Percentiles rank a stretch among this genome's conserved stretches.
These are phyloP conservation scores for Hypoxylon sp. DNA, from an alignment of 2,329 filamentous ascomycete species.

Conservation along the genomic window DNA sequence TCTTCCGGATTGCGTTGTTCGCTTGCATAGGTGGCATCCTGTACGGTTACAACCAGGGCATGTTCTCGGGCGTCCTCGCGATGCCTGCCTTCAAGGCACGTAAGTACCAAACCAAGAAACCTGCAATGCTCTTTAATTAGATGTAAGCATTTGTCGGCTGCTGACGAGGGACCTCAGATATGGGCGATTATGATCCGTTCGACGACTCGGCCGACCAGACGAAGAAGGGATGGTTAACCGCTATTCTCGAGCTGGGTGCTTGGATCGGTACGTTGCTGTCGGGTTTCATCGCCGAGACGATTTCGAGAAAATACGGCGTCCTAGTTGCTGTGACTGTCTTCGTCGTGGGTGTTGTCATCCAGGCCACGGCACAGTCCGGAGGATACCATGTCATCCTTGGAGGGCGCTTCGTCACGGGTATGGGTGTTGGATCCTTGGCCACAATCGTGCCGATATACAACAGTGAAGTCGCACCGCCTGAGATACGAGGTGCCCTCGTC, in stretches of 20 bases:
- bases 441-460: conserved; percentile 70
- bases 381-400: conserved; percentile 70
- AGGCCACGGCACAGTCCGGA: conserved; percentile 66
- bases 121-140: not conserved
- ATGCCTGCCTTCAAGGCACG: conserved; percentile 63
- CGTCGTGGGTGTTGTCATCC: conserved; percentile 74
- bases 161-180: conserved; percentile 51
- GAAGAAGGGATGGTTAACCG: conserved; percentile 67
- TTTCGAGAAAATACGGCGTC: conserved; percentile 75
- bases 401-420: conserved; percentile 76
- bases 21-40: conserved; percentile 69
- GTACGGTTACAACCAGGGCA: conserved; percentile 79
- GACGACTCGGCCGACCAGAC: conserved; percentile 57
- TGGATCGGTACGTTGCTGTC: conserved; percentile 78
- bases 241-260: conserved; percentile 78
- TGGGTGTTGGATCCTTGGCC: conserved; percentile 73
- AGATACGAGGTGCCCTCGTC: conserved; percentile 53
- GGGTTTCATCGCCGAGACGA: conserved; percentile 74
- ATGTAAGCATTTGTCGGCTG: not conserved
- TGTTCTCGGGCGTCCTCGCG: conserved; percentile 74
- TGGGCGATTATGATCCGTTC: conserved; percentile 62
- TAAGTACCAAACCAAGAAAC: conserved; percentile 45
- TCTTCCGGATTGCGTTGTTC: conserved; percentile 68
- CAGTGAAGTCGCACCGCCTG: conserved; percentile 56
- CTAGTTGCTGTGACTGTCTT: conserved; percentile 73